Evolutionary conservation across 2,329 filamentous ascomycete species (phyloP), one percentile per base, ranked within the genome.

Genomic region (Botrytis cinerea): DNA sequence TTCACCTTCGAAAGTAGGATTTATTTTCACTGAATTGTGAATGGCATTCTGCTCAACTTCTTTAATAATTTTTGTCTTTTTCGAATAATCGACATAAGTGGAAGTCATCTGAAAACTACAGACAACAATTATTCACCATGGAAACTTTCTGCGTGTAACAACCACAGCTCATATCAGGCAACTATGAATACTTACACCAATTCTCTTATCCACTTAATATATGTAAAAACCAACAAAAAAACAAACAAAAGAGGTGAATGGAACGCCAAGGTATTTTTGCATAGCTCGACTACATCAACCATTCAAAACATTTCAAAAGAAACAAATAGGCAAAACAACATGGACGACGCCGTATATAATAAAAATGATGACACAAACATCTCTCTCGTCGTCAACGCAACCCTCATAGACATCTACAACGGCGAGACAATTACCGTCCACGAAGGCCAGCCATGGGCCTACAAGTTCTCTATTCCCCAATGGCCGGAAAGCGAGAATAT

Each of bases 321-420:
- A 25, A 20, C 9, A 1, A 2, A 35, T 2, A 38, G 9, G 5
- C 10, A n/a, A 28, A n/a, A 5, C 43, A 62, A 35, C 0, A 73
- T 73, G 71, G 63, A 73, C 5, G 63, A 61, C 18, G 51, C 28
- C 4, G 59, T 73, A 45, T 61, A 60, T 43, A 73, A 59, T 32
- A 73, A 73, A 48, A 60, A 46, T 22, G 38, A 60, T 8, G 71
- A 73, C 5, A 73, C 38, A n/a, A 73, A 69, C 20, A 51, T 73
- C 63, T 28, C 63, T 35, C 46, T 73, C 7, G 57, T 46, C 43
- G 25, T 69, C 32, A 69, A 69, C n/a, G 71, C 71, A 28, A 73
- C 63, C 6, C 63, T 73, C 6, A 45, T 69, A 32, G 63, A 73
- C 25, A 68, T 7, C 20, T 73, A 69, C 54, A 46, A 73, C 20